Evolutionary conservation across 2,329 filamentous ascomycete species (phyloP).

Genomic region (Diaporthe citri): DNA sequence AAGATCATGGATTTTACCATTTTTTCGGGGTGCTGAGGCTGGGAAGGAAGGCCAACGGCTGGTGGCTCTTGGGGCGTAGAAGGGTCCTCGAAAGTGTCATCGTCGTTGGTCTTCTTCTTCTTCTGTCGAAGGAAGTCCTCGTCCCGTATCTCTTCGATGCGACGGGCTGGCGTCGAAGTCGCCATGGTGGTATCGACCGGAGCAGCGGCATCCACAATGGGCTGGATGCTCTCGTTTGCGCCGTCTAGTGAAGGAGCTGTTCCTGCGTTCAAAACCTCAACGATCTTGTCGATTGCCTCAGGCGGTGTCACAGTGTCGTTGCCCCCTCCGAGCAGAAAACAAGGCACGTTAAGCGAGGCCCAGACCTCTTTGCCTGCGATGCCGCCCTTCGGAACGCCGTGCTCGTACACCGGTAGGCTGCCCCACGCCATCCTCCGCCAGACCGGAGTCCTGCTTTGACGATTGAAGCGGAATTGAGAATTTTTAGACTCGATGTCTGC

Average conservation of each 20-base stretch:
- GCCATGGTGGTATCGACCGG: conserved; percentile 56
- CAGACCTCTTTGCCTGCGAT: conserved; percentile 79
- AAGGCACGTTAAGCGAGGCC: conserved; percentile 77
- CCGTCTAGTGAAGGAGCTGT: conserved; percentile 39
- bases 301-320: conserved; percentile 82
- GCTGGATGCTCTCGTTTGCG: conserved; percentile 40
- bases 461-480: conserved; percentile 81
- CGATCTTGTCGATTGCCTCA: conserved; percentile 77
- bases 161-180: conserved; percentile 43
- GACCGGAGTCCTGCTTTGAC: conserved; percentile 84
- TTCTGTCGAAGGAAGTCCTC: conserved; percentile 51
- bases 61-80: conserved; percentile 59
- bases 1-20: conserved; percentile 78
- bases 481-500: conserved; percentile 75
- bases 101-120: conserved; percentile 40
- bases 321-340: conserved; percentile 84
- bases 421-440: conserved; percentile 87
- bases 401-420: conserved; percentile 70
- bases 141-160: conserved; percentile 54
- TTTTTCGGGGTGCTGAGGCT: conserved; percentile 62
- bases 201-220: conserved; percentile 62
- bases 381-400: conserved; percentile 69
- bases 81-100: conserved; percentile 57
- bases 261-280: conserved; percentile 52
- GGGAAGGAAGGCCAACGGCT: conserved; percentile 57